A percentile compares a stretch with the other conserved stretches of the same genome.
phyloP scores from a whole-genome alignment of 768 basidiomycete genomes.

The Strobilomyces dryophilus region DNA sequence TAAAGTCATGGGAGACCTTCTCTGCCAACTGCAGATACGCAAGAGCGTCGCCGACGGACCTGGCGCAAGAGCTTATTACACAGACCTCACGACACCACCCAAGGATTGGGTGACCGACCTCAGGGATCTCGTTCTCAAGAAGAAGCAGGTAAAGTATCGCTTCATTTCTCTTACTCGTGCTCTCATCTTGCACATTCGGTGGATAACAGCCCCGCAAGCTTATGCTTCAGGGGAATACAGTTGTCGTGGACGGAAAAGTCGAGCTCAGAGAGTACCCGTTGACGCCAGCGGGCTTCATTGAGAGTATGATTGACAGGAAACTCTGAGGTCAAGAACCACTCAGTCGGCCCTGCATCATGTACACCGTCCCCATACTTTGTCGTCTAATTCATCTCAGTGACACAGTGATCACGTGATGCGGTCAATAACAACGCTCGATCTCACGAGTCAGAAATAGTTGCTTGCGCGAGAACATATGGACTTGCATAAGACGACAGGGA shows the following conservation, averaged over 20 bases:
- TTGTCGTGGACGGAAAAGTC: constrained; percentile 62
- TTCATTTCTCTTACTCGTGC: not conserved
- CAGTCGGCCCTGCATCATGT: not conserved
- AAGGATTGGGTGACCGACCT: constrained; percentile 72
- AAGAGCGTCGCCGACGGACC: constrained; percentile 83
- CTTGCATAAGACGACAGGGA: not conserved
- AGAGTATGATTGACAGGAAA: constrained; percentile 75
- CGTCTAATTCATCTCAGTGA: too few relatives aligned
- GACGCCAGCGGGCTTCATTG: constrained; percentile 67
- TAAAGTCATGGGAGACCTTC: constrained; percentile 64
- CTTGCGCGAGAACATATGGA: not conserved
- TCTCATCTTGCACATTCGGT: not conserved
- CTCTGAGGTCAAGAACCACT: constrained; percentile 31
- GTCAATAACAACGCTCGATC: not conserved
- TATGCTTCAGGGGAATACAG: constrained; percentile 81
- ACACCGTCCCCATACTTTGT: not conserved
- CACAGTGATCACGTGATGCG: not conserved
- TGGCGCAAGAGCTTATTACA: constrained; percentile 77
- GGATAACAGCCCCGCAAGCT: constrained; percentile 68
- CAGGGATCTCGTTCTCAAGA: constrained; percentile 69
- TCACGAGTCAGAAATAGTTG: constrained; percentile 7
- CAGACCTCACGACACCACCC: constrained; percentile 69
- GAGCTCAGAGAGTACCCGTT: constrained; percentile 76
- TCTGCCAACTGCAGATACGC: constrained; percentile 77
- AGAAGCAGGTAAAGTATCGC: constrained; percentile 59